Evolutionary conservation across 2,329 filamentous ascomycete genomes (phyloP).

Genomic region (Davidsoniella neocaledoniae): DNA sequence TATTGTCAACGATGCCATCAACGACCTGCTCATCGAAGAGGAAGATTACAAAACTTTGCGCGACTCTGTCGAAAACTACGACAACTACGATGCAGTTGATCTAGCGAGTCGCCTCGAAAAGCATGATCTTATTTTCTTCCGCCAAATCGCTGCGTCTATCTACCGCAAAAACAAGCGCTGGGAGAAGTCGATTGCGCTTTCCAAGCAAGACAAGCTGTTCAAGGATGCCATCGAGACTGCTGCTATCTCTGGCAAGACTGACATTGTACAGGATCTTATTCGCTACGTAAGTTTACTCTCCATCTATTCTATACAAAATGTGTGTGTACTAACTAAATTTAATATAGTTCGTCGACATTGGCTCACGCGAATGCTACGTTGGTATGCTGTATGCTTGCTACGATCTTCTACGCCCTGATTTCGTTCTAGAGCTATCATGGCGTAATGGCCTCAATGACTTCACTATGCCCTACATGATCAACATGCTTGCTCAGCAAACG

Average conservation of each 20-base stretch:
- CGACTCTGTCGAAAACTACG: constrained; percentile 95
- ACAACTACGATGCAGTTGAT: constrained; percentile 95
- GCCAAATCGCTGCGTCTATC: constrained; percentile 93
- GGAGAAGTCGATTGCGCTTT: constrained; percentile 96
- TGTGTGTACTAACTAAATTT: constrained; percentile 19
- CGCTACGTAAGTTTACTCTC: constrained; percentile 64
- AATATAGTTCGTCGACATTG: constrained; percentile 87
- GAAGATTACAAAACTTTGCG: constrained; percentile 98
- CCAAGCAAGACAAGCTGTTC: constrained; percentile 98
- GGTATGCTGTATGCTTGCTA: constrained; percentile 99
- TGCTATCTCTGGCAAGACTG: constrained; percentile 74
- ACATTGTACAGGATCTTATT: constrained; percentile 88
- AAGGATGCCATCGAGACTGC: constrained; percentile 98
- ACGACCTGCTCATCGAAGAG: constrained; percentile 93
- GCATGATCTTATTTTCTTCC: constrained; percentile 97
- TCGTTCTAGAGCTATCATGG: constrained; percentile 94
- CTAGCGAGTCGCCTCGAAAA: constrained; percentile 86
- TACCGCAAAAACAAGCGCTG: constrained; percentile 99
- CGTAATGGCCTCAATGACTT: constrained; percentile 88
- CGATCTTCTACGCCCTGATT: constrained; percentile 82
- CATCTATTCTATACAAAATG: constrained; percentile 5
- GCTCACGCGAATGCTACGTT: constrained; percentile 98
- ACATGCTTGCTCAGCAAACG: constrained; percentile 82
- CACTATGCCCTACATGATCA: constrained; percentile 99
- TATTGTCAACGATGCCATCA: constrained; percentile 93